Evolutionary conservation across 768 basidiomycete species (phyloP).

Genomic region (Panus rudis): DNA sequence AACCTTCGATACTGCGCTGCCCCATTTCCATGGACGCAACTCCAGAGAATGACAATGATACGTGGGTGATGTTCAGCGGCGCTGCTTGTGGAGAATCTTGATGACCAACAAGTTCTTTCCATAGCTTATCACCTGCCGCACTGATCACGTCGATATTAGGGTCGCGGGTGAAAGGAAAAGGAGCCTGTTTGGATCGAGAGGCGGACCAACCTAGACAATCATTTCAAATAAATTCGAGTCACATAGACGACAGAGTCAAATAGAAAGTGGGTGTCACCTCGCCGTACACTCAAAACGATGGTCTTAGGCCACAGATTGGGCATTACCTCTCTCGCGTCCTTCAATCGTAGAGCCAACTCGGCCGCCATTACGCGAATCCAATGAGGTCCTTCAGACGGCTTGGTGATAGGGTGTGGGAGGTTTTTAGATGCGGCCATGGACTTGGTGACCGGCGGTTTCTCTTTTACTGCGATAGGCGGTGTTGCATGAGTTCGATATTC

Average conservation of each 20-base stretch:
- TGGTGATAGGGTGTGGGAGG: constrained; percentile 69
- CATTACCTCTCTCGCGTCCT: constrained; percentile 66
- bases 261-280: constrained; percentile 37
- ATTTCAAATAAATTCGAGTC: background rate
- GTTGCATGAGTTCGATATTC: background rate
- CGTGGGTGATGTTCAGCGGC: constrained; percentile 60
- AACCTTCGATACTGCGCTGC: constrained; percentile 83
- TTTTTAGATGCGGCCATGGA: constrained; percentile 98
- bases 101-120: constrained; percentile 84
- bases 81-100: constrained; percentile 22
- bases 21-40: constrained; percentile 71
- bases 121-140: constrained; percentile 69
- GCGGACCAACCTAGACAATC: no score
- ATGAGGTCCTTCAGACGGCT: constrained; percentile 68
- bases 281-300: constrained; percentile 69
- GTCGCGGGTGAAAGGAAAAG: constrained; percentile 79
- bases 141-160: constrained; percentile 73
- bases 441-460: constrained; percentile 72
- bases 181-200: constrained; percentile 71
- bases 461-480: constrained; percentile 55
- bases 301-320: constrained; percentile 90
- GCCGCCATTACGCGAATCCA: constrained; percentile 92
- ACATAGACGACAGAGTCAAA: background rate
- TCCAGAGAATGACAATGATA: constrained; percentile 71
- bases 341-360: constrained; percentile 79